Percentiles rank a stretch among this genome's conserved stretches.
Conservation (phyloP, 225 moss, liverwort and hornwort genomes). For the Rhytidiadelphus loreus region DNA sequence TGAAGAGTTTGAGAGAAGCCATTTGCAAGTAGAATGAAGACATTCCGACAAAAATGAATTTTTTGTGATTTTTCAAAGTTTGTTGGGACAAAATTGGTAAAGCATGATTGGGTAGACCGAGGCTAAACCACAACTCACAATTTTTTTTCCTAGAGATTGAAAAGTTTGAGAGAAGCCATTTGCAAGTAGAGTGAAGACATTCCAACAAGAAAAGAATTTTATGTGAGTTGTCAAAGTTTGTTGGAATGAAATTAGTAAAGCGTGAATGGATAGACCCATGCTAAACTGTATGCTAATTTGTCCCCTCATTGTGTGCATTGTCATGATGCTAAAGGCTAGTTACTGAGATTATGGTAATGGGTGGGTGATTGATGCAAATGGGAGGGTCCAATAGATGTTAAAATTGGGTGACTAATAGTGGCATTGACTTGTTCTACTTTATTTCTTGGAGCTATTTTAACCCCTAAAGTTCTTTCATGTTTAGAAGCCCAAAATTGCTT, state of each 20-base stretch:
- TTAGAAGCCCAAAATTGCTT: too few species aligned
- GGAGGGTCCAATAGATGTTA: too few species aligned
- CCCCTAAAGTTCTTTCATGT: too few species aligned
- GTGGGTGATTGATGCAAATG: neutral
- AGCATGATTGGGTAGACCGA: too few species aligned
- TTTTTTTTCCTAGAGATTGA: neutral
- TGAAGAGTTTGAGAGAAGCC: too few species aligned
- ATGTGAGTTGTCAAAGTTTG: neutral
- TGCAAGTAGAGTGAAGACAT: neutral
- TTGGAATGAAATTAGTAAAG: neutral
- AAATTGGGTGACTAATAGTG: too few species aligned
- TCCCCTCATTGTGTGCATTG: neutral
- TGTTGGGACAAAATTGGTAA: too few species aligned
- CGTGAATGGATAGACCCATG: neutral
- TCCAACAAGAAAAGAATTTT: neutral
- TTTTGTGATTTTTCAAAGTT: too few species aligned
- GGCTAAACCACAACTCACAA: too few species aligned
- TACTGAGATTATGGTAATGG: neutral
- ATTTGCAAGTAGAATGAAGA: too few species aligned
- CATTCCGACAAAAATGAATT: too few species aligned
- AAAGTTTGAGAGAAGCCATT: neutral
- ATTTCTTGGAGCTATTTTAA: neutral
- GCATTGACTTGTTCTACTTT: too few species aligned
- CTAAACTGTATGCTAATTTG: rapidly evolving
- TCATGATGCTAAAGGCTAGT: neutral